These are phyloP conservation scores for Pseudogymnoascus sp. DNA, from an alignment of 2,329 filamentous ascomycete genomes.

Conservation along the genomic window DNA sequence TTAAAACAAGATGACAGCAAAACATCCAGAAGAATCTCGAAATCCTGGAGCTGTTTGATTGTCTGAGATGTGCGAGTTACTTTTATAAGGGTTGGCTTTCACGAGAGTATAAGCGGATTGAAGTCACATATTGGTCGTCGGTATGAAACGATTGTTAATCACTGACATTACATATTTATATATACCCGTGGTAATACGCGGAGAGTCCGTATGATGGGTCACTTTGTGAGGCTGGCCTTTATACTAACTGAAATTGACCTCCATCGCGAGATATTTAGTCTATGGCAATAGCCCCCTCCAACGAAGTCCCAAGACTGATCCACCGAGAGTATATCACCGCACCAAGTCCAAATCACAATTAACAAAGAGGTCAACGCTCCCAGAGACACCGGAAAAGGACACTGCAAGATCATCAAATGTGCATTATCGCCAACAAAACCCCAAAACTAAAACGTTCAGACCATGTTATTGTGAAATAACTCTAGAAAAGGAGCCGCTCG, in stretches of 20 bases:
- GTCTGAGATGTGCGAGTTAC: background rate
- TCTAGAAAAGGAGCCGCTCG: slow-evolving; percentile 4
- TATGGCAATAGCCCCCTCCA: background rate
- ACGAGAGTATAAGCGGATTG: background rate
- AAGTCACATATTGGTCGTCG: background rate
- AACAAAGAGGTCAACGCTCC: background rate
- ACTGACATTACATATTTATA: background rate
- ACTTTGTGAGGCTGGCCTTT: background rate
- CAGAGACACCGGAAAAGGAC: background rate
- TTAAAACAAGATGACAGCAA: background rate
- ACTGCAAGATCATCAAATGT: slow-evolving; percentile 1
- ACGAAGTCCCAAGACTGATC: background rate
- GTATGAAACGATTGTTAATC: background rate
- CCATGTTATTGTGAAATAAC: slow-evolving; percentile 7
- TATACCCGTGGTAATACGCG: background rate
- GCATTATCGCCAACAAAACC: background rate
- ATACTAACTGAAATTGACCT: background rate
- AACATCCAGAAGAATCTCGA: background rate
- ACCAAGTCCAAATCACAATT: background rate
- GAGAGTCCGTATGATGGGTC: background rate
- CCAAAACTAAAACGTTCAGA: background rate
- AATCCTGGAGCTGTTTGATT: background rate
- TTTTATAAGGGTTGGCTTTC: background rate
- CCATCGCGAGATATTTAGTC: background rate
- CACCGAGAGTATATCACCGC: background rate